These are phyloP conservation scores for Ophiostoma sp. DNA, from an alignment of 2,329 filamentous ascomycete genomes.

Conservation along the genomic window DNA sequence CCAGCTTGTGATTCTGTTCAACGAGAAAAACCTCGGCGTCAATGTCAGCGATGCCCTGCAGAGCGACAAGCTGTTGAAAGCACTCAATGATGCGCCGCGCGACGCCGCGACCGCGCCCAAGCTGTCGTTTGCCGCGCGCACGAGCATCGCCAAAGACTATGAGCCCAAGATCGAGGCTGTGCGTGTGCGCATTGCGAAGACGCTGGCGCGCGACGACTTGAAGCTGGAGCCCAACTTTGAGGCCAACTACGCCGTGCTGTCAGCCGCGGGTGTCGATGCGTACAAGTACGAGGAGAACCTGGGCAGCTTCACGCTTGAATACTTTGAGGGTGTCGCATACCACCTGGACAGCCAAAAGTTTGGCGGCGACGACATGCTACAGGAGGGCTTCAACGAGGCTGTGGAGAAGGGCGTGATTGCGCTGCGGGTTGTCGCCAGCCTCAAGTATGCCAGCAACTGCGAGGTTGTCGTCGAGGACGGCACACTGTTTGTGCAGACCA, in stretches of 20 bases:
- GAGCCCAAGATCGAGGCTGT: conserved; percentile 40
- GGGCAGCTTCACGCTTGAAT: conserved; percentile 38
- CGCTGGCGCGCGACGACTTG: conserved; percentile 38
- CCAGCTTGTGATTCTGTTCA: conserved; percentile 46
- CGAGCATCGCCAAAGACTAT: conserved; percentile 41
- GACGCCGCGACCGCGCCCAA: conserved; percentile 23
- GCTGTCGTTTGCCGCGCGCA: conserved; percentile 42
- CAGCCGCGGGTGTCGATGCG: conserved; percentile 32
- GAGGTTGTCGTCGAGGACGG: conserved; percentile 47
- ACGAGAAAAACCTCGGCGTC: conserved; percentile 38
- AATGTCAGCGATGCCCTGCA: conserved; percentile 41
- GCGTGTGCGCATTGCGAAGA: conserved; percentile 35
- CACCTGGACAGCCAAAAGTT: conserved; percentile 26
- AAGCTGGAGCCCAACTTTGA: conserved; percentile 46
- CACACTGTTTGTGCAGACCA: conserved; percentile 41
- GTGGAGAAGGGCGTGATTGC: conserved; percentile 40
- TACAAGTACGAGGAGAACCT: conserved; percentile 43
- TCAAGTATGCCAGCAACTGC: conserved; percentile 39
- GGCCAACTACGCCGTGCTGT: conserved; percentile 39
- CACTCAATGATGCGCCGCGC: conserved; percentile 43
- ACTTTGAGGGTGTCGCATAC: conserved; percentile 39
- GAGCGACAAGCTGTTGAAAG: conserved; percentile 37
- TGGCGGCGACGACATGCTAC: conserved; percentile 40
- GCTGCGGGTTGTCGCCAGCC: conserved; percentile 45
- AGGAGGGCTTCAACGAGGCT: conserved; percentile 45